phyloP scores from a whole-genome alignment of 2,329 filamentous ascomycete species.

The Boeremia lycopersici region DNA sequence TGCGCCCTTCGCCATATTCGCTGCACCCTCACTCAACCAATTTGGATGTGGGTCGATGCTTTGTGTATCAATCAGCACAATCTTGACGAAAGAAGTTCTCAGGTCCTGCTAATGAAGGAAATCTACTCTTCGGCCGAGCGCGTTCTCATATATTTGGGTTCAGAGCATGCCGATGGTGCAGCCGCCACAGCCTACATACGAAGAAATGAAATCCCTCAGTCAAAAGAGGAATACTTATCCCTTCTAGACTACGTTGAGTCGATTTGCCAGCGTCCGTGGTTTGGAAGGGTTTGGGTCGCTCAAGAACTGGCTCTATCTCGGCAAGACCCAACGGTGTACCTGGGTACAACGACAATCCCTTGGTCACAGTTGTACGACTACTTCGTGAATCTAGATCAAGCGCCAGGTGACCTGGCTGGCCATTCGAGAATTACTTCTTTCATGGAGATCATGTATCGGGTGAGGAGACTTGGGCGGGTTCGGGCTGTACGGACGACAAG shows the following conservation, averaged over 20 bases:
- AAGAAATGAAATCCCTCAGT: background rate
- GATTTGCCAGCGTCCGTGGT: constrained; percentile 10
- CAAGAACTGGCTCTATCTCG: constrained; percentile 19
- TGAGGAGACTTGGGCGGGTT: background rate
- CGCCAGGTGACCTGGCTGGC: background rate
- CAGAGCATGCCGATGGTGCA: background rate
- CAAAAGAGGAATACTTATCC: background rate
- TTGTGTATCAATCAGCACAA: constrained; percentile 16
- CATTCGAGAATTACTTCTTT: background rate
- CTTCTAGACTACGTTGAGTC: background rate
- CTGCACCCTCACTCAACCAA: background rate
- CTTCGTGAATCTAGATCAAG: background rate
- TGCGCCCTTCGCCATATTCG: constrained; percentile 13
- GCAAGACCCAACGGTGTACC: constrained; percentile 8
- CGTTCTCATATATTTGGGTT: constrained; percentile 14
- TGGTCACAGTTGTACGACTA: constrained; percentile 7
- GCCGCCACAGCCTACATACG: background rate
- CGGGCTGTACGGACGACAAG: background rate
- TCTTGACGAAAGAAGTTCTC: constrained; percentile 11
- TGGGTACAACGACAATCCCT: background rate
- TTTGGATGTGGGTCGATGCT: constrained; percentile 12
- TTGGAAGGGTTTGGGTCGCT: constrained; percentile 18
- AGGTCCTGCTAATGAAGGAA: constrained; percentile 14
- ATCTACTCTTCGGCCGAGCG: constrained; percentile 8
- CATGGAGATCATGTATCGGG: background rate